Evolutionary conservation across 2,329 filamentous ascomycete species (phyloP), one percentile per base, ranked within the genome.

Genomic region (Xylaria sp.): DNA sequence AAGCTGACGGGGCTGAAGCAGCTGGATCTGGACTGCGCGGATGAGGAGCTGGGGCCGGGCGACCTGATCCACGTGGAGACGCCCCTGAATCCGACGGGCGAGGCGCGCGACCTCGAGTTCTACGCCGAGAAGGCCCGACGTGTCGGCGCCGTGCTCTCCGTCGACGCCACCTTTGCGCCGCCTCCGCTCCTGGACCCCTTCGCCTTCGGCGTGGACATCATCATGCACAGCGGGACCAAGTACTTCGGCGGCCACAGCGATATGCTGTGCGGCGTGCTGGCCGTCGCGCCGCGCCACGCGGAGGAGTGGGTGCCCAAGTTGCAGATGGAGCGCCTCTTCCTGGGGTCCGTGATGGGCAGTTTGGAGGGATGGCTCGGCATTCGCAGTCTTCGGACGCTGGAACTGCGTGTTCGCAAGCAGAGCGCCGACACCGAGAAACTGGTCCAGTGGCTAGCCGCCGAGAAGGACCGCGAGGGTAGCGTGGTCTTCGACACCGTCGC

Each of bases 191-290:
- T 93, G 78, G 92, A 97, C 75, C 94, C 96, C 0, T 96, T 98
- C 75, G 77, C 80, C 33, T 91, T 87, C 79, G 95, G 93, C 56
- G 93, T 92, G 33, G 95, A 98, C 80, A 81, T 94, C 0, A 88
- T 97, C 40, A 92, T 98, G 93, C 96, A 99, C 81, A 92, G 88
- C 60, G 96, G 94, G 3, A 97, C 94, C 20, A 99, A 98, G 85
- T 99, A 98, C 81, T 89, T 99, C 73, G 96, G 96, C 23, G 96
- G 96, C 0, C 96, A 99, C 82, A 95, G 91, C 72, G 96, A 99
- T 81, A 86, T 98, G 86, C 88, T 98, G 6, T 97, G 93, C 77
- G 96, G 96, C 26, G 91, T 97, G 20, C 82, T 99, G 33, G 88
- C 89, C 0, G 87, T 94, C 6, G 83, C 86, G 59, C 86, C 87